A percentile compares a stretch with the other conserved stretches of the same genome.
Conservation (phyloP, 1,139 yeast genomes). For the Debaryomyces subglobosus region DNA sequence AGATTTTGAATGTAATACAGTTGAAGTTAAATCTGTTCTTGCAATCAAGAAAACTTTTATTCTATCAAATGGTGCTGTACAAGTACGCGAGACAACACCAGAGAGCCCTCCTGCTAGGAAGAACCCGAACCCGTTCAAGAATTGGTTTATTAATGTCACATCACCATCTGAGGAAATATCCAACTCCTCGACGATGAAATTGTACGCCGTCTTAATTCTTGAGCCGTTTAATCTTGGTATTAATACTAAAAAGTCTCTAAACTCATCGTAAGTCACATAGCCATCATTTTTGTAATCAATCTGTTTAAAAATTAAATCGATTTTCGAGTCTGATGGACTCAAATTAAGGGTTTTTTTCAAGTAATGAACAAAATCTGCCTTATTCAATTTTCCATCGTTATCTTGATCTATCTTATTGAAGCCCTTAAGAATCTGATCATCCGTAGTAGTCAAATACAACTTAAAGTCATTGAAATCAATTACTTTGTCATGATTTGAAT, state of each 20-base stretch:
- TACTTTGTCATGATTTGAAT: conserved; percentile 55
- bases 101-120: conserved; percentile 94
- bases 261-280: conserved; percentile 79
- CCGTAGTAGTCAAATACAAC: conserved; percentile 62
- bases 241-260: conserved; percentile 77
- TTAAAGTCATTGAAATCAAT: conserved; percentile 67
- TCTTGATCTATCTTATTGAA: conserved; percentile 73
- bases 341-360: conserved; percentile 55
- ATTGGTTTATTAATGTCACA: conserved; percentile 77
- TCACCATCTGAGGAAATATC: conserved; percentile 92
- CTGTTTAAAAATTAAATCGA: conserved; percentile 61
- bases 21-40: conserved; percentile 77
- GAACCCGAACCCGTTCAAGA: conserved; percentile 82
- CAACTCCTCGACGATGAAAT: conserved; percentile 75
- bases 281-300: conserved; percentile 68
- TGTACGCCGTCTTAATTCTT: conserved; percentile 77
- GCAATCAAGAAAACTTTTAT: conserved; percentile 93
- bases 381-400: conserved; percentile 71
- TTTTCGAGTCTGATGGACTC: conserved; percentile 54
- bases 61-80: conserved; percentile 97
- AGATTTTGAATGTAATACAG: conserved; percentile 60
- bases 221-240: conserved; percentile 78
- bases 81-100: conserved; percentile 95
- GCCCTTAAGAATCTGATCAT: conserved; percentile 69
- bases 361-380: conserved; percentile 68